Evolutionary conservation across 73 alveolate genomes (phyloP).

Genomic region (Symbiodinium natans): DNA sequence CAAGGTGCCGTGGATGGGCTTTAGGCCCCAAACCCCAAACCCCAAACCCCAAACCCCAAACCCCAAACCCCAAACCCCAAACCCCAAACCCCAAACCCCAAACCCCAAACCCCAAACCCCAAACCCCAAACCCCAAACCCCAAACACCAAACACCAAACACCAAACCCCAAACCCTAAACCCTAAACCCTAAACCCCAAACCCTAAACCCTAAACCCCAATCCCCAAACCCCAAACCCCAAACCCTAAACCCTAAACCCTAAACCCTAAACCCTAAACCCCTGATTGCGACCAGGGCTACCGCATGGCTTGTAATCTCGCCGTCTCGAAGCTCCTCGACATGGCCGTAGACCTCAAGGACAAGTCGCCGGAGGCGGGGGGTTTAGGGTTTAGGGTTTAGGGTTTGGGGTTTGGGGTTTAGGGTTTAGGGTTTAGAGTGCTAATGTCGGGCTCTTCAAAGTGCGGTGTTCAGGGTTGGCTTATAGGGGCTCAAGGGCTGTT

Average conservation of each 20-base stretch:
- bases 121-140: not conserved
- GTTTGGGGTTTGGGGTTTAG: not conserved
- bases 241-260: not conserved
- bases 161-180: not conserved
- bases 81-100: no score
- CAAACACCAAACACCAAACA: no score
- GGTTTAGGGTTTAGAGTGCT: no score
- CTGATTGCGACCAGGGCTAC: constrained; percentile 10
- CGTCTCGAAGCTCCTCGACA: constrained; percentile 34
- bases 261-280: not conserved
- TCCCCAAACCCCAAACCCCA: not conserved
- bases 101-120: no score
- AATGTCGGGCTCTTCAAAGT: no score
- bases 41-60: no score
- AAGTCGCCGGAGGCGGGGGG: not conserved
- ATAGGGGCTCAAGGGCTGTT: no score
- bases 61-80: no score
- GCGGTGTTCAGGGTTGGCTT: no score
- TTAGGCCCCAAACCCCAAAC: not conserved
- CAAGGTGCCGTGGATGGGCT: not conserved
- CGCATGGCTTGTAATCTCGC: constrained; percentile 68
- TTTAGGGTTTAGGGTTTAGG: not conserved
- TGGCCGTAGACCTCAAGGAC: constrained; percentile 60
- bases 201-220: not conserved
- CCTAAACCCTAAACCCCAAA: not conserved